Base-by-base conservation (phyloP, 78 protist genomes). In the Anaeramoeba flamelloides region DNA sequence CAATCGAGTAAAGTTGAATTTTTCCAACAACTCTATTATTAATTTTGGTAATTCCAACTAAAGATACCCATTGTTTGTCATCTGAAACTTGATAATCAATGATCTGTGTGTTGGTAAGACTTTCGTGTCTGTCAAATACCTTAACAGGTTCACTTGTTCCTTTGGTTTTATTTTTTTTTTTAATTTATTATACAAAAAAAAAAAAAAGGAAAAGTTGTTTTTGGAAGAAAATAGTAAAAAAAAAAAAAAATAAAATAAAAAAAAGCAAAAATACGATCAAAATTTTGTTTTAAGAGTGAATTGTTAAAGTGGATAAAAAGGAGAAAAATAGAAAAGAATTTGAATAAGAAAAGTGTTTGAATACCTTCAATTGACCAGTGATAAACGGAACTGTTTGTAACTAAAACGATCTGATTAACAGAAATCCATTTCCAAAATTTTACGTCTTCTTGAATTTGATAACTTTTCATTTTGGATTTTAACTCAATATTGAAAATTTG, bases 341-440 rank as follows among this genome's bases (percentile, higher is more conserved):
- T n/a, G n/a, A n/a, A n/a, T n/a, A n/a, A n/a, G n/a, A n/a, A n/a
- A n/a, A n/a, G n/a, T n/a, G n/a, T n/a, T n/a, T n/a, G n/a, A n/a
- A n/a, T 40, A 32, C 92, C 96, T 22, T 91, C 97, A 80, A 93
- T 82, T 26, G 88, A 1, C 98, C 98, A 96, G 88, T 97, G 99
- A 87, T 84, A 96, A 26, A 94, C 99, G n/a, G 95, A 82, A 0
- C 77, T 84, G 37, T 80, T 80, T 26, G 99, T 96, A 32, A 96
- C 97, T 22, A 97, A 39, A 1, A 91, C 99, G 41, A 97, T 39
- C 39, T 91, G 90, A 38, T 41, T 80, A 26, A 77, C 80, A 39
- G 83, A 41, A 81, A 95, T 83, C 98, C 98, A 97, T 69, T 87
- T 86, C 99, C 98, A 95, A 87, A 84, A 95, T 32, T 86, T 91